A percentile compares a stretch with the other conserved stretches of the same genome.
Evolutionary conservation across 2,329 filamentous ascomycete species (phyloP).

Genomic region (Pseudocercospora macadamiae): DNA sequence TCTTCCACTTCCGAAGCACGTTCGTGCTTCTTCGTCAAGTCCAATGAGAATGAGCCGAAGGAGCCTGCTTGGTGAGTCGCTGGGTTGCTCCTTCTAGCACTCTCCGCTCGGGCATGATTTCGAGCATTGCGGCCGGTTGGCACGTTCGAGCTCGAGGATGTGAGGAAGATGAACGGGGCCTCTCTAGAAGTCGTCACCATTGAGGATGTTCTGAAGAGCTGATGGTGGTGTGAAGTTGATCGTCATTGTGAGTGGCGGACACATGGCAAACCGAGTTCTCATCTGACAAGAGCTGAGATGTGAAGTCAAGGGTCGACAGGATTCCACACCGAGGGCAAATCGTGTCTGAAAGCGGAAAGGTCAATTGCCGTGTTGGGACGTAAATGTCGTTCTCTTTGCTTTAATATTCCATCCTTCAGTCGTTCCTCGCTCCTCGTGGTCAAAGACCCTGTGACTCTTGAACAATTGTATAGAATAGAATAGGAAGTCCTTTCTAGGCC

Average conservation of each 20-base stretch:
- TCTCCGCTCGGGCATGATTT: constrained; percentile 11
- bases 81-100: constrained; percentile 9
- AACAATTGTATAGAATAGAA: too few relatives aligned
- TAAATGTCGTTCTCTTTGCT: too few relatives aligned
- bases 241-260: background rate
- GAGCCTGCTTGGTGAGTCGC: constrained; percentile 9
- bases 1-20: background rate
- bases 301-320: background rate
- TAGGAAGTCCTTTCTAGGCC: too few relatives aligned
- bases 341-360: background rate
- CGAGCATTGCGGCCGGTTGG: constrained; percentile 17
- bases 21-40: background rate
- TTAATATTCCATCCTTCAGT: too few relatives aligned
- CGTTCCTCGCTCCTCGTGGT: too few relatives aligned
- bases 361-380: background rate
- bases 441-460: too few relatives aligned
- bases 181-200: background rate
- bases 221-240: background rate
- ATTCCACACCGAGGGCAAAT: background rate
- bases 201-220: background rate
- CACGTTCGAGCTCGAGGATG: constrained; percentile 8
- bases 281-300: background rate
- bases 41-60: constrained; percentile 9
- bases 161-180: constrained; percentile 15
- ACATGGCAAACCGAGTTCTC: background rate